Evolutionary conservation across 208 protist species (phyloP), one percentile per base, ranked within the genome.

Genomic region (Trypanosoma melophagium): DNA sequence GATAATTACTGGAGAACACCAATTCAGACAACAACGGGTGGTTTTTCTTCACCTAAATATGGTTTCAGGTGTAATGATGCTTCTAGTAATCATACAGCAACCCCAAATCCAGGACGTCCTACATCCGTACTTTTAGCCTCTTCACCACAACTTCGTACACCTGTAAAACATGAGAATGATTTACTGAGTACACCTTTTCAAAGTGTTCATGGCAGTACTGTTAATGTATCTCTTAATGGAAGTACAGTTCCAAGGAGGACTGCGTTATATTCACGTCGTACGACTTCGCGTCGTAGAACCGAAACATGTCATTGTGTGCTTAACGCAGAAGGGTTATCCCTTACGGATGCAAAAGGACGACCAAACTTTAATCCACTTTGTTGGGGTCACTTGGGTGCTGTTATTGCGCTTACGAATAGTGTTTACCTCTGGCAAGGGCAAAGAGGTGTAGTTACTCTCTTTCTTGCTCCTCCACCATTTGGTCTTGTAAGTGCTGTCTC

Each of bases 381-480:
- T 28, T 80, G 69, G 75, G 75, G 75, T 49, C 41, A 63, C 51
- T 38, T 67, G 22, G 75, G 75, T 35, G 65, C 58, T 14, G 25
- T 80, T 31, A 54, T 80, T 52, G 75, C 75, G 40, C 24, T 72
- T 25, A 57, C 71, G n/a, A 52, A 22, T 21, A 59, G 21, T 38
- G 70, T 76, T 41, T 72, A 71, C 57, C 53, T 80, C 12, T 75
- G 66, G 67, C 75, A 68, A 28, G 63, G 50, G 19, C 63, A 62
- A 16, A 57, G 35, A 16, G 50, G 38, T 19, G 31, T 56, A 35
- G 40, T 38, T 40, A 17, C 42, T 25, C 35, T 76, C 17, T 61
- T 63, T 66, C 45, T 63, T 13, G 17, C 54, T 17, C 1, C 28
- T 10, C 7, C 7, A 17, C 13, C 45, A 53, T 24, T 7, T 22